phyloP scores from a whole-genome alignment of 257 asterid species.

The Solanum chaucha region DNA sequence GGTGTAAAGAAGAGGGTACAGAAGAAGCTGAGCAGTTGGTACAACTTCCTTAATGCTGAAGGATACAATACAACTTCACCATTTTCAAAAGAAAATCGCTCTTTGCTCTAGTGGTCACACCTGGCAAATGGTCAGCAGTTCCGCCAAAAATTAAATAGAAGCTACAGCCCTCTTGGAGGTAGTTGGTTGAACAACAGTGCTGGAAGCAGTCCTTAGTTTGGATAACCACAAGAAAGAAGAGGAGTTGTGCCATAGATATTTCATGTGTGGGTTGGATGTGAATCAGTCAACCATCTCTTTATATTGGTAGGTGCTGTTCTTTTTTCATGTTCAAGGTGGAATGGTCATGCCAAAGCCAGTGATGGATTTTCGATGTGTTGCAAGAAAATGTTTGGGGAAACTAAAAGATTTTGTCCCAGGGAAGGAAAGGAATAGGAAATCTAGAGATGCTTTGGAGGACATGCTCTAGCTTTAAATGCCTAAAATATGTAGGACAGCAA shows the following conservation, averaged over 20 bases:
- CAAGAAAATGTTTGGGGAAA: neutral
- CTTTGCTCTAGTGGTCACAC: neutral
- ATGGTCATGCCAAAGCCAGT: neutral
- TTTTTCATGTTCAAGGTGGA: neutral
- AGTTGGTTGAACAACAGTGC: neutral
- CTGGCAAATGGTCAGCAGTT: neutral
- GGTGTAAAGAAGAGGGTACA: neutral
- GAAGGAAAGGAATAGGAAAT: neutral
- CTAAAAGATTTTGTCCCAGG: neutral
- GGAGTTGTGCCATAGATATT: neutral
- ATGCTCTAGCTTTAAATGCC: neutral
- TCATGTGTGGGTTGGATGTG: neutral
- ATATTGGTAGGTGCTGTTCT: neutral
- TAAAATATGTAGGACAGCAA: neutral
- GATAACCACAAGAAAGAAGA: neutral
- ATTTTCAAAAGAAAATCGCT: neutral
- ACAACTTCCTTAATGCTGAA: neutral
- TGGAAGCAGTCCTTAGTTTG: neutral
- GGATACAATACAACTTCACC: neutral
- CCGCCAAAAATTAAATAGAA: neutral
- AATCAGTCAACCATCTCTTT: neutral
- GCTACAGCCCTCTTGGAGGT: neutral
- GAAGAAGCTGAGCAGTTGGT: neutral
- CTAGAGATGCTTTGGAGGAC: neutral
- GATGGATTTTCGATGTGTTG: neutral